Conservation (phyloP, 768 basidiomycete species). For the Leccinum boreale region DNA sequence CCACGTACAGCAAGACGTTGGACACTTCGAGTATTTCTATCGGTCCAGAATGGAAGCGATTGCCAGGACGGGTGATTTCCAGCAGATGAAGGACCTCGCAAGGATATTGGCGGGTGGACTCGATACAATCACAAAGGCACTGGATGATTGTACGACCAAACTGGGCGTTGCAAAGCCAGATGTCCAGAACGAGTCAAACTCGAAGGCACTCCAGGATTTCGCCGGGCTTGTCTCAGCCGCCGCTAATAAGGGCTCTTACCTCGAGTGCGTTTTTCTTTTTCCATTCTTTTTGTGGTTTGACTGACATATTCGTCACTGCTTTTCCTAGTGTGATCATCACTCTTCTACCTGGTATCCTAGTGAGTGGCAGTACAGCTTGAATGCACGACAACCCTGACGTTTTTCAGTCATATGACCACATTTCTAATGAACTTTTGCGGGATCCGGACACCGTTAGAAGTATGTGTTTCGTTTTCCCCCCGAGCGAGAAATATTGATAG, state of each 20-base stretch:
- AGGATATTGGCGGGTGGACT: neutral
- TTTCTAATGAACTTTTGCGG: neutral
- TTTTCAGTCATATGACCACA: neutral
- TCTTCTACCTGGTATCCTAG: slow-evolving; percentile 6
- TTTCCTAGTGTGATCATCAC: neutral
- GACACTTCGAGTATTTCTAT: slow-evolving; percentile 5
- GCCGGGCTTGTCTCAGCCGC: neutral
- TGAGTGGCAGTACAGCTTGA: neutral
- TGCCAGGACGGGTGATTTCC: neutral
- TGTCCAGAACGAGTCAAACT: neutral
- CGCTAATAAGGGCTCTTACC: slow-evolving; percentile 2
- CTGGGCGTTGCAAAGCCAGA: neutral
- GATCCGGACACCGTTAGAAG: slow-evolving; percentile 3
- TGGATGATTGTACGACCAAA: neutral
- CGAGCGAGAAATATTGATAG: too few relatives aligned
- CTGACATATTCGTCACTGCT: neutral
- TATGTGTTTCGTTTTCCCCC: neutral
- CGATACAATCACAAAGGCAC: neutral
- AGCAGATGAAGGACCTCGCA: neutral
- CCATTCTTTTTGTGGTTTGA: neutral
- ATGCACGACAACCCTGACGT: neutral
- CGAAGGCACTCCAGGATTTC: neutral
- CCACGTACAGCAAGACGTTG: neutral
- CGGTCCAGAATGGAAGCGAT: neutral
- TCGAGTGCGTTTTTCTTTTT: neutral